phyloP scores from a whole-genome alignment of 768 basidiomycete species.

The Pholiota microspora region DNA sequence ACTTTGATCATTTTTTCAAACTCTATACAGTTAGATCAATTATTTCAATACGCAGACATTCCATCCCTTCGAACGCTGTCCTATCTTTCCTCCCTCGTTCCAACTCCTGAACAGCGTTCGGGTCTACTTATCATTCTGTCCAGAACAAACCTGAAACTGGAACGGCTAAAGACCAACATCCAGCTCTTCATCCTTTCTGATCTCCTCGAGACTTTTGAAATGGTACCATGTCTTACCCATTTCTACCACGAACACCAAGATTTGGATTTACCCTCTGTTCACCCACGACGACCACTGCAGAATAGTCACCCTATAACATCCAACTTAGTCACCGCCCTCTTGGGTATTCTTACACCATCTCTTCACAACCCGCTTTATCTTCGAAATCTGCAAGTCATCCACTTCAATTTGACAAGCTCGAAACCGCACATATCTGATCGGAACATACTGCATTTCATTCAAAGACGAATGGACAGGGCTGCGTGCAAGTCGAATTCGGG shows the following conservation, averaged over 20 bases:
- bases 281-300: background rate
- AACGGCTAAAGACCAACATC: conserved; percentile 10
- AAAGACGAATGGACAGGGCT: background rate
- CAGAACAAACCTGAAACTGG: conserved; percentile 2
- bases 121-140: conserved; percentile 11
- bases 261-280: background rate
- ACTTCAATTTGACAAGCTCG: background rate
- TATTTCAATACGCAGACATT: conserved; percentile 10
- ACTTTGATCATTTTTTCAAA: conserved; percentile 10
- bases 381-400: background rate
- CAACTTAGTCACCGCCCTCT: background rate
- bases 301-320: background rate
- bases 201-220: conserved; percentile 8
- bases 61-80: conserved; percentile 12
- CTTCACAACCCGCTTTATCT: background rate
- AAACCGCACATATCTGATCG: background rate
- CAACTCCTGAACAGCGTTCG: conserved; percentile 6
- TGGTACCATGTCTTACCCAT: conserved; percentile 4
- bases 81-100: conserved; percentile 8
- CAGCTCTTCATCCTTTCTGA: conserved; percentile 12
- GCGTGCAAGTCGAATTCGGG: background rate
- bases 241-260: background rate
- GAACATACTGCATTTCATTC: background rate
- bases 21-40: background rate
- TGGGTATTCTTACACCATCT: background rate